Percentiles rank a stretch among this genome's conserved stretches.
Evolutionary conservation across 1,284 basidiomycete species (phyloP).

Genomic region (Porogramme epimiltina): DNA sequence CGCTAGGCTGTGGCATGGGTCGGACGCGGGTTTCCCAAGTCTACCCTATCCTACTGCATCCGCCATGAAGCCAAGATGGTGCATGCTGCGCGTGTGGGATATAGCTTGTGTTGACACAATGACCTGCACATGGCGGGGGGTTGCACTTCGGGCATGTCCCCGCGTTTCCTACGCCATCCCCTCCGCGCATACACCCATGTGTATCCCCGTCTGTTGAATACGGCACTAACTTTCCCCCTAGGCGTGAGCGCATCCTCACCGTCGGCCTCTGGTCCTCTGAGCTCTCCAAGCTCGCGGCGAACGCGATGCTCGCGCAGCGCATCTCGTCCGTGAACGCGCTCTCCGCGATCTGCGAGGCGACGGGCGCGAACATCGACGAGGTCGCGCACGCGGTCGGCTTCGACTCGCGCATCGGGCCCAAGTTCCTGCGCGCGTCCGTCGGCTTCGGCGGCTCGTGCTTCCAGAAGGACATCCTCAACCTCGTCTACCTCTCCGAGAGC

Average conservation of each 20-base stretch:
- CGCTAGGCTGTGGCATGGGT: not conserved
- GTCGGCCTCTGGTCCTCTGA: constrained; percentile 99
- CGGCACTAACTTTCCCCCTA: constrained; percentile 27
- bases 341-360: constrained; percentile 99
- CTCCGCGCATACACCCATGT: not conserved
- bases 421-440: constrained; percentile 93
- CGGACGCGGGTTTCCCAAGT: no score
- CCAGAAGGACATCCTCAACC: constrained; percentile 99
- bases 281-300: constrained; percentile 97
- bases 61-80: no score
- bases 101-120: not conserved
- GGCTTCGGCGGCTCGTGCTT: constrained; percentile 99
- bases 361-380: constrained; percentile 98
- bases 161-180: not conserved
- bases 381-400: constrained; percentile 94
- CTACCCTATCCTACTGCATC: no score
- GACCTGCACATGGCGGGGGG: not conserved
- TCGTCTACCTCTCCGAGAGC: constrained; percentile 95
- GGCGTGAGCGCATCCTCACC: constrained; percentile 81
- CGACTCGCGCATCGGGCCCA: constrained; percentile 91
- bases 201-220: not conserved
- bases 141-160: not conserved
- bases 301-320: constrained; percentile 97
- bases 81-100: no score
- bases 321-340: constrained; percentile 99